These are phyloP conservation scores for Auricularia heimuer DNA, from an alignment of 768 basidiomycete species.

Conservation along the genomic window DNA sequence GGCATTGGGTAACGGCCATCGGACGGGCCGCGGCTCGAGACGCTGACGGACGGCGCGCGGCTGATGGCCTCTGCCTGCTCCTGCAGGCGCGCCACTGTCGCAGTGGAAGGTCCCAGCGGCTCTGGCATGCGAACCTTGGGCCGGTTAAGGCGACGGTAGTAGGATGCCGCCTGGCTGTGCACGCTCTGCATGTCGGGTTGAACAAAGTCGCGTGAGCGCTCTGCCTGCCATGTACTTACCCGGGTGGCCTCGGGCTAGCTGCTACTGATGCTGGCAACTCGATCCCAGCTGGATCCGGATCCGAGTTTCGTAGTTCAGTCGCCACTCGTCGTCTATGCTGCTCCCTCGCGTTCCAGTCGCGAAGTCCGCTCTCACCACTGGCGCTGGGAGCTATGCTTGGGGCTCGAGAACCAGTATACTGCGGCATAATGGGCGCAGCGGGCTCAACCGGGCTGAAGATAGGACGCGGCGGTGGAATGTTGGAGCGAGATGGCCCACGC, in stretches of 20 bases:
- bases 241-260: too few species aligned
- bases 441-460: background rate
- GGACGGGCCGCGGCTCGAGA: background rate
- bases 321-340: background rate
- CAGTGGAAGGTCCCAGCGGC: background rate
- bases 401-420: background rate
- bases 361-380: background rate
- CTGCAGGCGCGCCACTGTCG: background rate
- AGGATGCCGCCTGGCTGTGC: background rate
- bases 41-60: background rate
- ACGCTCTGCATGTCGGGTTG: background rate
- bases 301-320: background rate
- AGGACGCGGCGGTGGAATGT: background rate
- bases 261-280: too few species aligned
- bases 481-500: background rate
- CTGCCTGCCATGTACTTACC: too few species aligned
- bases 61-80: background rate
- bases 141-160: background rate
- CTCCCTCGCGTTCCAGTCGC: background rate
- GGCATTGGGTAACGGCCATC: background rate
- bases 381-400: background rate
- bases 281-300: background rate
- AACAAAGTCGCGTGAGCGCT: too few species aligned
- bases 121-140: background rate
- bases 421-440: background rate